Evolutionary conservation across 345 rosid species (phyloP).

Genomic region (Aquilaria sinensis): DNA sequence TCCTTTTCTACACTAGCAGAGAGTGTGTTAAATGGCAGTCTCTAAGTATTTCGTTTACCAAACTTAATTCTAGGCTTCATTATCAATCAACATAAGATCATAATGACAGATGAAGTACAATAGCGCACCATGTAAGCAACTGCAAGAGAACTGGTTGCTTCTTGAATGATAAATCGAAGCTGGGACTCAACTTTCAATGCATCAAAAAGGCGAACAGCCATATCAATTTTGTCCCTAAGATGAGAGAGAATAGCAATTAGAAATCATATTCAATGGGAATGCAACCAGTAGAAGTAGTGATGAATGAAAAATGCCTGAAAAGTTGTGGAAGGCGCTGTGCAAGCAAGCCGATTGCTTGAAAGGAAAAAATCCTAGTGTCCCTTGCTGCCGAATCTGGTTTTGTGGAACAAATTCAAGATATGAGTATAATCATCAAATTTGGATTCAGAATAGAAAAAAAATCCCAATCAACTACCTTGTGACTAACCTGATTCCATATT

Average conservation of each 20-base stretch:
- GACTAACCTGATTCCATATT: constrained; percentile 62
- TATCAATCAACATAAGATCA: no score
- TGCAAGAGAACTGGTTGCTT: constrained; percentile 75
- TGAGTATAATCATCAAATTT: no score
- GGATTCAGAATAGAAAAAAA: not conserved
- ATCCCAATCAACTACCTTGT: constrained; percentile 10
- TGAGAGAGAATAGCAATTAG: constrained; percentile 13
- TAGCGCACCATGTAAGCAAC: constrained; percentile 72
- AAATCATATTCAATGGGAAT: constrained; percentile 10
- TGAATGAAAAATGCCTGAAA: constrained; percentile 57
- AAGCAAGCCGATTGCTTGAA: constrained; percentile 90
- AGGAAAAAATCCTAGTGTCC: constrained; percentile 74
- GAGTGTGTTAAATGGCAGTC: no score
- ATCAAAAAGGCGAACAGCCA: constrained; percentile 85
- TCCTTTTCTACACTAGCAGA: no score
- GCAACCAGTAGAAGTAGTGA: constrained; percentile 16
- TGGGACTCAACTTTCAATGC: constrained; percentile 73
- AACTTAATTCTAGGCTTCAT: no score
- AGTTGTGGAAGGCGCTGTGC: constrained; percentile 88
- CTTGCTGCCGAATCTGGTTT: constrained; percentile 56
- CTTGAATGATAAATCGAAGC: constrained; percentile 74
- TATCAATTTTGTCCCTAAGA: constrained; percentile 80
- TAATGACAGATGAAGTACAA: constrained; percentile 3
- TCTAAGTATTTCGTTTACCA: no score
- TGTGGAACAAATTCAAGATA: constrained; percentile 13